Evolutionary conservation across 768 basidiomycete genomes (phyloP).

Genomic region (Tylopilus sp.): DNA sequence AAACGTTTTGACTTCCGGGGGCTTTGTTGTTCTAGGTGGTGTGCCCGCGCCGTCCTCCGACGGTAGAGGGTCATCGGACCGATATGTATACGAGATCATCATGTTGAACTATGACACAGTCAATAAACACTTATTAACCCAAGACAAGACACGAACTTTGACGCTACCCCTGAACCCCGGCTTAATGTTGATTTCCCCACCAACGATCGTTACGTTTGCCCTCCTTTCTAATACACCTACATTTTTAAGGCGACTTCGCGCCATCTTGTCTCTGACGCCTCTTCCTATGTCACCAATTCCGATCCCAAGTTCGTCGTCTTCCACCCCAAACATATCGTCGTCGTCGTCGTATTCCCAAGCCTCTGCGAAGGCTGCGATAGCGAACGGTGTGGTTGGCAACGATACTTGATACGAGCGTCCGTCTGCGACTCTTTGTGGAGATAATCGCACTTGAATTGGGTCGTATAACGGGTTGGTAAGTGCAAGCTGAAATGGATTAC

Average conservation of each 20-base stretch:
- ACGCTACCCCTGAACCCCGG: conserved; percentile 75
- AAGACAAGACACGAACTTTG: conserved; percentile 51
- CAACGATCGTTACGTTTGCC: conserved; percentile 85
- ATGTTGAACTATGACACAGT: conserved; percentile 82
- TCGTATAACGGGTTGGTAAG: conserved; percentile 96
- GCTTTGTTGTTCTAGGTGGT: conserved; percentile 44
- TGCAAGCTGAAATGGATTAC: conserved; percentile 85
- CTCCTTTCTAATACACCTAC: conserved; percentile 85
- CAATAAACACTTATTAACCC: conserved; percentile 1
- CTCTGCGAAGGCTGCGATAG: conserved; percentile 88
- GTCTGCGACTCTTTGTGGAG: conserved; percentile 59
- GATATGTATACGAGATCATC: conserved; percentile 91
- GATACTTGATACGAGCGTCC: conserved; percentile 63
- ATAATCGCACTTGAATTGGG: conserved; percentile 87
- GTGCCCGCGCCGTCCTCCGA: conserved; percentile 56
- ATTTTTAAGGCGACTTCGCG: conserved; percentile 48
- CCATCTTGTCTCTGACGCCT: conserved; percentile 44
- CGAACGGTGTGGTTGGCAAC: conserved; percentile 73
- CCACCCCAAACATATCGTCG: conserved; percentile 69
- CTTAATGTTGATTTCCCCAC: conserved; percentile 83
- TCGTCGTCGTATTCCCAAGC: conserved; percentile 99
- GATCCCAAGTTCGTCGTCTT: conserved; percentile 37
- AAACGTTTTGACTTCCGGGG: conserved; percentile 81
- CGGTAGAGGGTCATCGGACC: conserved; percentile 78
- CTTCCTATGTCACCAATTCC: conserved; percentile 32